A percentile compares a stretch with the other conserved stretches of the same genome.
phyloP scores from a whole-genome alignment of 768 basidiomycete species.

The Lactarius sp. region DNA sequence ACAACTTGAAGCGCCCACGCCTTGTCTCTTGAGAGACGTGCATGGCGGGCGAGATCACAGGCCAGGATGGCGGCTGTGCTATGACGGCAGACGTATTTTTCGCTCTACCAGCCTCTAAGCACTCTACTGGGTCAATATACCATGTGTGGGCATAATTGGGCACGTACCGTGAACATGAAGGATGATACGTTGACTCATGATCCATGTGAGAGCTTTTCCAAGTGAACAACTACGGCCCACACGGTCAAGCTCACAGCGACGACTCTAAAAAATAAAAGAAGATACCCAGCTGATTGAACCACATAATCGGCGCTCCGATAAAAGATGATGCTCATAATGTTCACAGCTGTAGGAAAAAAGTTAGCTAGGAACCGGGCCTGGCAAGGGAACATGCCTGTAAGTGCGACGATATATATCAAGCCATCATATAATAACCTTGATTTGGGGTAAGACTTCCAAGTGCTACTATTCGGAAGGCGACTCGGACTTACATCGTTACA shows the following conservation, averaged over 20 bases:
- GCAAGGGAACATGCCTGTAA: constrained; percentile 38
- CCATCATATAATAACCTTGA: constrained; percentile 65
- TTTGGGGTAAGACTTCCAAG: not conserved
- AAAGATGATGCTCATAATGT: constrained; percentile 30
- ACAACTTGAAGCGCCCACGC: too few species aligned
- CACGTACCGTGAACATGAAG: constrained; percentile 34
- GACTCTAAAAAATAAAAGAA: not conserved
- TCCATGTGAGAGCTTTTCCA: constrained; percentile 35
- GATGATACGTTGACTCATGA: constrained; percentile 36
- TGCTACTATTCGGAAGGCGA: not conserved
- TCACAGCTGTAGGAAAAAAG: constrained; percentile 23
- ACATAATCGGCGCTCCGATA: constrained; percentile 25
- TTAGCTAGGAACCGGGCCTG: not conserved
- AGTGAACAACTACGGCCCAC: constrained; percentile 29
- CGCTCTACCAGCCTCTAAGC: constrained; percentile 26
- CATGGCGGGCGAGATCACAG: not conserved
- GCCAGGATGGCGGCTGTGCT: not conserved
- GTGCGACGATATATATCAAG: constrained; percentile 52
- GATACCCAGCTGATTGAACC: constrained; percentile 27
- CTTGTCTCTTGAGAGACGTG: not conserved
- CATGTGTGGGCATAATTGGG: not conserved
- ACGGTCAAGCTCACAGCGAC: not conserved
- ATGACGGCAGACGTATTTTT: constrained; percentile 7
- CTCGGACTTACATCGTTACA: constrained; percentile 27
- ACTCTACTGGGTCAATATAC: not conserved